phyloP scores from a whole-genome alignment of 495 filamentous ascomycete genomes.

The Trichoderma erinaceum region DNA sequence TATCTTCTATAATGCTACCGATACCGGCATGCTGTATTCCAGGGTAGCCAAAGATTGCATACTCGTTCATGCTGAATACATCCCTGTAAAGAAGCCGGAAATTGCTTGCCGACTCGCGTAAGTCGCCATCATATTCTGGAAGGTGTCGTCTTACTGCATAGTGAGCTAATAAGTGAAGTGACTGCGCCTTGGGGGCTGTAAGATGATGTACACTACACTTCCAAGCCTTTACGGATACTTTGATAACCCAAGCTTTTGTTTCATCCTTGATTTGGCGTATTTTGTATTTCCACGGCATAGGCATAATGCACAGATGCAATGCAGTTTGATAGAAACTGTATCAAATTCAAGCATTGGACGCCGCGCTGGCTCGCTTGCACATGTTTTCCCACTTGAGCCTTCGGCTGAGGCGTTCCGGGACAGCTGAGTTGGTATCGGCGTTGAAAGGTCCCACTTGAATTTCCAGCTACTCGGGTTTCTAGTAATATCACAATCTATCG shows the following conservation, averaged over 20 bases:
- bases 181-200: slow-evolving; percentile 9
- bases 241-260: no score
- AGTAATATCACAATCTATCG: neutral
- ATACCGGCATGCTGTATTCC: neutral
- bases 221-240: no score
- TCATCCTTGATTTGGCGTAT: no score
- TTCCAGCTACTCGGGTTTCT: slow-evolving; percentile 9
- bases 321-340: no score
- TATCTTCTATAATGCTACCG: neutral
- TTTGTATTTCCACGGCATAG: no score
- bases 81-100: slow-evolving; percentile 13
- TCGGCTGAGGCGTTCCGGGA: slow-evolving; percentile 12
- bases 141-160: slow-evolving; percentile 15
- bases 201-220: neutral
- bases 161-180: slow-evolving; percentile 15
- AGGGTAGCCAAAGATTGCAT: slow-evolving; percentile 10
- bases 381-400: slow-evolving; percentile 6
- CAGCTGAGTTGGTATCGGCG: slow-evolving; percentile 9
- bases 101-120: slow-evolving; percentile 3
- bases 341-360: neutral
- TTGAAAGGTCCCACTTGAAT: slow-evolving; percentile 8
- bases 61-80: slow-evolving; percentile 2
- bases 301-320: no score
- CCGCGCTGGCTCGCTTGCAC: slow-evolving; percentile 4
- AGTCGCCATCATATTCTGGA: slow-evolving; percentile 1